Evolutionary conservation across 2,329 filamentous ascomycete genomes (phyloP).

Genomic region (Cladosporium sphaerospermum): DNA sequence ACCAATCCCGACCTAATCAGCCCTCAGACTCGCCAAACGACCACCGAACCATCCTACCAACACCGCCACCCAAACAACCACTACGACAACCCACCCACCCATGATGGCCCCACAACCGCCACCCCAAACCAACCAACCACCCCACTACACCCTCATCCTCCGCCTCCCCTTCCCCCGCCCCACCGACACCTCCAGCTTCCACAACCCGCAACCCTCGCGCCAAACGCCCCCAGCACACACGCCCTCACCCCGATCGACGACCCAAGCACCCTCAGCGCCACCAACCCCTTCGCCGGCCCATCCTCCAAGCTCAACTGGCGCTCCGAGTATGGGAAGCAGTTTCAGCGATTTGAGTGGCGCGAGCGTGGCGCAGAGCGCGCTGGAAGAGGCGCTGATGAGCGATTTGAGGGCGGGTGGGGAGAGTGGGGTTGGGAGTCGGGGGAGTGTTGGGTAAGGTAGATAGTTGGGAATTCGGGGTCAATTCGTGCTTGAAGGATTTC

Average conservation of each 20-base stretch:
- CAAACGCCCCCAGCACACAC: background rate
- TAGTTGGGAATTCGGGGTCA: conserved; percentile 19
- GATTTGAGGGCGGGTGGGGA: conserved; percentile 53
- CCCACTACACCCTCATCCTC: conserved; percentile 66
- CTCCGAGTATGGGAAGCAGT: conserved; percentile 76
- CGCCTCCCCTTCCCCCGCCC: conserved; percentile 76
- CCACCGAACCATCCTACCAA: too few species aligned
- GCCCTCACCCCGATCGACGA: background rate
- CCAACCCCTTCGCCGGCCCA: conserved; percentile 3
- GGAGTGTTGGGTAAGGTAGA: conserved; percentile 45
- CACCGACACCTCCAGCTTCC: conserved; percentile 4
- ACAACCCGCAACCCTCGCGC: conserved; percentile 8
- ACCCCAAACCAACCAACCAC: conserved; percentile 23
- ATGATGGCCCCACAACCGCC: background rate
- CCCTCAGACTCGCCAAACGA: too few species aligned
- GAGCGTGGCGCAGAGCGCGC: conserved; percentile 71
- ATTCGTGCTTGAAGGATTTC: background rate
- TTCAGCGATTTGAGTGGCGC: conserved; percentile 82
- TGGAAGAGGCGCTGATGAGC: conserved; percentile 71
- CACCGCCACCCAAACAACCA: background rate
- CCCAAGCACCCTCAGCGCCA: conserved; percentile 13
- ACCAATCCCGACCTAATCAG: too few species aligned
- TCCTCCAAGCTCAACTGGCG: conserved; percentile 48
- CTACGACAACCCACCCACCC: background rate
- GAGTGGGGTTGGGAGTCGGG: conserved; percentile 39